These are phyloP conservation scores for Ulota crispa DNA, from an alignment of 225 moss, liverwort and hornwort genomes.

Conservation along the genomic window DNA sequence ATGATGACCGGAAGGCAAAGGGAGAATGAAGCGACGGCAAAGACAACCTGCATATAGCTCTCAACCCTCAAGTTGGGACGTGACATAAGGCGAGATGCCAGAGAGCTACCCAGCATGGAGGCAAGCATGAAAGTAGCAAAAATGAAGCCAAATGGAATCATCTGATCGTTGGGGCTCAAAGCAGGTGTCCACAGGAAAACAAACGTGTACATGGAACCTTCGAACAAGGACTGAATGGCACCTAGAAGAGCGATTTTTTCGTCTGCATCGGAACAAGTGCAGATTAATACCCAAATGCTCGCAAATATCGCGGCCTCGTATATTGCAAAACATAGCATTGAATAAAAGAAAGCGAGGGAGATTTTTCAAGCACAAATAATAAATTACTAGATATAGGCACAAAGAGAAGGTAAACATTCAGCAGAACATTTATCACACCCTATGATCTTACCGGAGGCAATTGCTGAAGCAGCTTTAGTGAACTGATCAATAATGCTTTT, in stretches of 20 bases:
- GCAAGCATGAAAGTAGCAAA: constrained; percentile 99
- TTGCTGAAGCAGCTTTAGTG: constrained; percentile 74
- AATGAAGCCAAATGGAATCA: constrained; percentile 90
- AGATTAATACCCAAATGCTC: not conserved
- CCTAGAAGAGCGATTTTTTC: constrained; percentile 96
- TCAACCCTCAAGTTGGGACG: constrained; percentile 81
- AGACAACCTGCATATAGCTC: constrained; percentile 95
- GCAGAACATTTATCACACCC: not conserved
- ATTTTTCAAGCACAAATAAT: not conserved
- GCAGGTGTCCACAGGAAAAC: constrained; percentile 99
- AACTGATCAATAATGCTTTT: constrained; percentile 77
- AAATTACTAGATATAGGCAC: no score
- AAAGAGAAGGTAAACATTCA: not conserved
- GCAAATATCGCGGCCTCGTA: not conserved
- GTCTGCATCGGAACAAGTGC: constrained; percentile 46
- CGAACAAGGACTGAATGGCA: constrained; percentile 95
- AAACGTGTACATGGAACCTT: constrained; percentile 99
- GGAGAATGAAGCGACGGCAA: constrained; percentile 70
- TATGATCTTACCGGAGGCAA: constrained; percentile 74
- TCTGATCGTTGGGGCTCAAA: constrained; percentile 68
- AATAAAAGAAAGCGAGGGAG: not conserved
- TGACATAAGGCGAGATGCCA: constrained; percentile 87
- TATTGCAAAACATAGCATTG: not conserved
- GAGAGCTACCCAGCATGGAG: constrained; percentile 97
- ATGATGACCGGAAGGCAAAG: constrained; percentile 87